Conservation (phyloP, 768 basidiomycete species). For the Dacryopinax primogenitus region DNA sequence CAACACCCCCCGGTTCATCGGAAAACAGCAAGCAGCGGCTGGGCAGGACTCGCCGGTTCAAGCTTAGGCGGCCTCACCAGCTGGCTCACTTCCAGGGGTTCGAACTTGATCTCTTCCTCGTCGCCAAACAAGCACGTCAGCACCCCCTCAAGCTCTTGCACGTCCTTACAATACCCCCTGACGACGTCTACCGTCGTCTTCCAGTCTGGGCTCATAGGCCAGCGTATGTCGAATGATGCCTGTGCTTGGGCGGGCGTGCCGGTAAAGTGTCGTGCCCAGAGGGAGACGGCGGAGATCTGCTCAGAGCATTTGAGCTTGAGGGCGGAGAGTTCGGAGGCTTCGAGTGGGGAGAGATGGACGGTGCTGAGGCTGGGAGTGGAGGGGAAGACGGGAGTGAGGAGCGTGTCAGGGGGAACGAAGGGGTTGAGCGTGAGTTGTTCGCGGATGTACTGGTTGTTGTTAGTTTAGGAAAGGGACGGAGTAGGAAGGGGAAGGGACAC, state of each 20-base stretch:
- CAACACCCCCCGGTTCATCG: constrained; percentile 11
- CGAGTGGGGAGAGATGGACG: background rate
- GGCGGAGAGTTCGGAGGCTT: constrained; percentile 17
- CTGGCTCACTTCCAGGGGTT: constrained; percentile 16
- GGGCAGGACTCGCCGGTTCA: constrained; percentile 5
- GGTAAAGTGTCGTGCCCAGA: background rate
- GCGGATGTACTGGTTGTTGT: constrained; percentile 14
- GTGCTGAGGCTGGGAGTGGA: constrained; percentile 20
- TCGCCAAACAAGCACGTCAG: constrained; percentile 13
- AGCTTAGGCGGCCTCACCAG: constrained; percentile 16
- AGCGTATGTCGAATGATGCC: constrained; percentile 12
- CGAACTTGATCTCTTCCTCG: constrained; percentile 12
- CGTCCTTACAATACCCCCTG: constrained; percentile 17
- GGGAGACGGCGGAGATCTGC: constrained; percentile 14
- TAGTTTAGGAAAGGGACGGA: background rate
- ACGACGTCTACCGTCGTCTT: background rate
- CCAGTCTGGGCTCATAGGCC: constrained; percentile 14
- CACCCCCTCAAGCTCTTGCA: constrained; percentile 19
- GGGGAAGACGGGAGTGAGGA: constrained; percentile 14
- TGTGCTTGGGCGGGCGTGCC: constrained; percentile 15
- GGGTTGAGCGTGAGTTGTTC: constrained; percentile 15
- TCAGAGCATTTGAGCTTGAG: constrained; percentile 15
- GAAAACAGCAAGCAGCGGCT: background rate
- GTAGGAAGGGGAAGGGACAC: background rate
- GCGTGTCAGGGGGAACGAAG: constrained; percentile 2